Evolutionary conservation across 768 basidiomycete genomes (phyloP).

Genomic region (Clitopilus hobsonii): DNA sequence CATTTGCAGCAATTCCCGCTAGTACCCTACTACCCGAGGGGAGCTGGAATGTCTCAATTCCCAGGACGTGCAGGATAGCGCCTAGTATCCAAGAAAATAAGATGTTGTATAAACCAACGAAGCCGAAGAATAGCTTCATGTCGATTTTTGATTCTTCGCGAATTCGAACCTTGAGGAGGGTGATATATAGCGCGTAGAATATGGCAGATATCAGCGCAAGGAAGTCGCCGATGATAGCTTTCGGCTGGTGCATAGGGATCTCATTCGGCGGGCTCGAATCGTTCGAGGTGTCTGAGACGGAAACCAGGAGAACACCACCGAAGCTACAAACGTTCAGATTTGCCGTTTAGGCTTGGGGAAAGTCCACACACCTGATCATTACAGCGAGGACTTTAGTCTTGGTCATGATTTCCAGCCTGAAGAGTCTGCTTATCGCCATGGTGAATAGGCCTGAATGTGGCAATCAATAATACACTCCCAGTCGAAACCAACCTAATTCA

Average conservation of each 20-base stretch:
- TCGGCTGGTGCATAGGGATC: neutral
- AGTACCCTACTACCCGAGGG: slow-evolving; percentile 50
- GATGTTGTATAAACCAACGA: slow-evolving; percentile 86
- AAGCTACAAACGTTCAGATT: slow-evolving; percentile 48
- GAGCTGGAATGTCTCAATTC: slow-evolving; percentile 69
- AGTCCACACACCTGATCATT: slow-evolving; percentile 62
- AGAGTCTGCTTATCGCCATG: slow-evolving; percentile 74
- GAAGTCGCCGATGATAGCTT: slow-evolving; percentile 66
- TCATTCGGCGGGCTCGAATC: neutral
- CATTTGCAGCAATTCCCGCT: slow-evolving; percentile 50
- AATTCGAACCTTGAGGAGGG: slow-evolving; percentile 84
- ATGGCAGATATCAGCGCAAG: slow-evolving; percentile 85
- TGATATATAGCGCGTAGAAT: slow-evolving; percentile 86
- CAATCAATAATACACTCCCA: neutral
- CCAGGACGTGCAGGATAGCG: slow-evolving; percentile 67
- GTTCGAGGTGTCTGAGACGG: slow-evolving; percentile 66
- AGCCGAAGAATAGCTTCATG: slow-evolving; percentile 95
- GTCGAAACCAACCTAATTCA: slow-evolving; percentile 2
- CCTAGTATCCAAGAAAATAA: slow-evolving; percentile 73
- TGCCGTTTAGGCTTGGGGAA: too few relatives aligned
- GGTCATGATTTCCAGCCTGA: slow-evolving; percentile 76
- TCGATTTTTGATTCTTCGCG: slow-evolving; percentile 77
- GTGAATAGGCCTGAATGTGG: slow-evolving; percentile 81
- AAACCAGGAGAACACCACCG: slow-evolving; percentile 82
- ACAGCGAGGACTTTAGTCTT: slow-evolving; percentile 74